phyloP scores from a whole-genome alignment of 208 protist species.

The Wallacemonas sp. region DNA sequence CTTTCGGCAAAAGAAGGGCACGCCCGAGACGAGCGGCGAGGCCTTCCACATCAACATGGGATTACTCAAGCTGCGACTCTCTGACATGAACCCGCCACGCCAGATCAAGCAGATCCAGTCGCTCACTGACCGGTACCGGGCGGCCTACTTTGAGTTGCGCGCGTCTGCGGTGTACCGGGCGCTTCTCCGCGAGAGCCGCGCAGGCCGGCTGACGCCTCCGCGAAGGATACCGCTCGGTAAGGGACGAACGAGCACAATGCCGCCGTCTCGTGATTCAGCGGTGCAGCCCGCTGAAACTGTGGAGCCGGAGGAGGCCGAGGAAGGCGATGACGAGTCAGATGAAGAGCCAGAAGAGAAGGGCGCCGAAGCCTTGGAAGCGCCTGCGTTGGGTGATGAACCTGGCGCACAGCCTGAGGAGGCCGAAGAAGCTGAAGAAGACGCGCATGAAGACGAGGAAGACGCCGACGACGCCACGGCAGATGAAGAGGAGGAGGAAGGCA shows the following conservation, averaged over 20 bases:
- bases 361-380: no score
- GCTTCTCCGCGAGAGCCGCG: constrained; percentile 16
- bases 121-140: constrained; percentile 5
- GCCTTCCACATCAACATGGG: constrained; percentile 3
- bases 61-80: constrained; percentile 5
- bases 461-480: no score
- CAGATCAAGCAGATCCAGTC: constrained; percentile 2
- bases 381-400: no score
- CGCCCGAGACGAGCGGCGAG: neutral
- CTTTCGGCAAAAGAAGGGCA: constrained; percentile 13
- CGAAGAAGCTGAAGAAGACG: no score
- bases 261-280: no score
- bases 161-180: constrained; percentile 10
- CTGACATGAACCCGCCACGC: constrained; percentile 14
- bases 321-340: neutral
- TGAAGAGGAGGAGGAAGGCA: no score
- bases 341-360: neutral
- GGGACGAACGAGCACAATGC: no score
- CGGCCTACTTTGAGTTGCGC: constrained; percentile 18
- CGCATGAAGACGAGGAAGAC: no score
- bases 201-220: neutral
- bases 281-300: no score
- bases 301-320: neutral
- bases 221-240: no score
- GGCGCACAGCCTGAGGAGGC: no score